phyloP scores from a whole-genome alignment of 257 asterid genomes.

The Solanum chaucha region DNA sequence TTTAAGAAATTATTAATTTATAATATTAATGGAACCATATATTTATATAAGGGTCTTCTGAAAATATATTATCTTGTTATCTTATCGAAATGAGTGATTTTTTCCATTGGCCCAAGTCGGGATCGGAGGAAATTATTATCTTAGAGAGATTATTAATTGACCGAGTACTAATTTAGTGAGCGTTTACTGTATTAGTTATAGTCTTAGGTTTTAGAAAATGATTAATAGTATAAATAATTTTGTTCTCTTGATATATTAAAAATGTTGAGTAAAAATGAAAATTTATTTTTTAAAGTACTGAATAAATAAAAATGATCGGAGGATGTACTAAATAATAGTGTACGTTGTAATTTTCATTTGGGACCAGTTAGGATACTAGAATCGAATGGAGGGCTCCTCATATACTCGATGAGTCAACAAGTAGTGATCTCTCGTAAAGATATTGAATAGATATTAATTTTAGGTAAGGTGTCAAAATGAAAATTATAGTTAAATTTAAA shows the following conservation, averaged over 20 bases:
- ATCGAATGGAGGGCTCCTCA: not conserved
- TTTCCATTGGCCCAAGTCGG: no score
- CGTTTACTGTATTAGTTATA: no score
- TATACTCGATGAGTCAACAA: not conserved
- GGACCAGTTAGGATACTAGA: not conserved
- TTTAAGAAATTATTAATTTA: no score
- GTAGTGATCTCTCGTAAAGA: not conserved
- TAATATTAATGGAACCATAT: no score
- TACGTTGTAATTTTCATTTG: not conserved
- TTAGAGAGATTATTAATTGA: not conserved
- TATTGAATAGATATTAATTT: not conserved
- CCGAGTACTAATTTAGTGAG: no score
- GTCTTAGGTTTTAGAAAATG: no score
- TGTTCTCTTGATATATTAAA: not conserved
- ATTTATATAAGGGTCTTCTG: no score
- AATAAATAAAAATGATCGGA: not conserved
- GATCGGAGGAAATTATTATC: no score
- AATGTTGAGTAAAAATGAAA: not conserved
- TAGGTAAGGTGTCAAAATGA: not conserved
- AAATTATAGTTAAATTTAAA: not conserved
- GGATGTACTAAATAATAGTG: not conserved
- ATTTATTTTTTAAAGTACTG: no score
- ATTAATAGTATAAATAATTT: no score
- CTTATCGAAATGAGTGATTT: no score
- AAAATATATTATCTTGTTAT: no score